Evolutionary conservation across 148 eudicot genomes (phyloP).

Genomic region (Amaranthus palmeri): DNA sequence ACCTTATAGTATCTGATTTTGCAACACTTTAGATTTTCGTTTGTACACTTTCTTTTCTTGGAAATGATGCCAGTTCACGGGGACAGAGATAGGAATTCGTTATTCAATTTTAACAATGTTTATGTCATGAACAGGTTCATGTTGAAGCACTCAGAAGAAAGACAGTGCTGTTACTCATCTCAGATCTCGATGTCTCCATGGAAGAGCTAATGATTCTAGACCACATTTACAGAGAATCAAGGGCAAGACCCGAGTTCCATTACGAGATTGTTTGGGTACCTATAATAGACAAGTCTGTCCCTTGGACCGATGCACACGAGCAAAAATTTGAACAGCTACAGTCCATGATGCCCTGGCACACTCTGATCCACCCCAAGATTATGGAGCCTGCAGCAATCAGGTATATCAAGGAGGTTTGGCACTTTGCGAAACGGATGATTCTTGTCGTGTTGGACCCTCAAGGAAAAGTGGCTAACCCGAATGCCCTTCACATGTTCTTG

Average conservation of each 20-base stretch:
- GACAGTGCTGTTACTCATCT: slow-evolving; percentile 63
- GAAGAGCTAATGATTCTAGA: slow-evolving; percentile 57
- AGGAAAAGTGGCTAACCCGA: slow-evolving; percentile 59
- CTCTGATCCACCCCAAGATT: slow-evolving; percentile 57
- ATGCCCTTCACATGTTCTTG: slow-evolving; percentile 79
- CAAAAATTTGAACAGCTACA: slow-evolving; percentile 43
- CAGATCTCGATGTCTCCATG: slow-evolving; percentile 55
- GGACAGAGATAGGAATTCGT: neutral
- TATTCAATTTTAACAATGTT: neutral
- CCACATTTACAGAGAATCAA: slow-evolving; percentile 44
- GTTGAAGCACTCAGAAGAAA: slow-evolving; percentile 67
- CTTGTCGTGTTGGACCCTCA: slow-evolving; percentile 78
- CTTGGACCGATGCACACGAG: slow-evolving; percentile 52
- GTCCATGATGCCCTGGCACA: slow-evolving; percentile 74
- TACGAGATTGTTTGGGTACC: slow-evolving; percentile 95
- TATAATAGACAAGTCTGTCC: slow-evolving; percentile 37
- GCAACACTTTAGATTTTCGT: too few relatives aligned
- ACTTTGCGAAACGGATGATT: slow-evolving; percentile 52
- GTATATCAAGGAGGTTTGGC: slow-evolving; percentile 81
- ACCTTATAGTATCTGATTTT: slow-evolving; percentile 1
- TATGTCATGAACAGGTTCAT: slow-evolving; percentile 38
- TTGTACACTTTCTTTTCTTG: neutral
- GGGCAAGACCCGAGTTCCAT: slow-evolving; percentile 33
- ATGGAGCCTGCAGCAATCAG: slow-evolving; percentile 63
- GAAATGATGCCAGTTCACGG: too few relatives aligned